A percentile compares a stretch with the other conserved stretches of the same genome.
Evolutionary conservation across 441 rosid genomes (phyloP).

Genomic region (Erysimum cheiri): DNA sequence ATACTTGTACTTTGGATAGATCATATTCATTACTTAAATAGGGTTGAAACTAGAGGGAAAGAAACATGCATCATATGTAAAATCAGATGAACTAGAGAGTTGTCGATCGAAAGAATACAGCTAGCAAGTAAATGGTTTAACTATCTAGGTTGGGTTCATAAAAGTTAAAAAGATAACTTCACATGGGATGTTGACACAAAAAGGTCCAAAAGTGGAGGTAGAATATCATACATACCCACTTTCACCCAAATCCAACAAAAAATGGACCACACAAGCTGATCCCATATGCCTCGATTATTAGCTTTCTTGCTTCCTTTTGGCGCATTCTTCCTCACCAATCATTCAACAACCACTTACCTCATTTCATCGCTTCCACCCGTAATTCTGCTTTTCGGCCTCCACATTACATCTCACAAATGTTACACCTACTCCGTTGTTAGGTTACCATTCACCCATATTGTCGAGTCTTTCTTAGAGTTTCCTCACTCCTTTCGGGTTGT

Average conservation of each 20-base stretch:
- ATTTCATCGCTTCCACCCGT: not conserved
- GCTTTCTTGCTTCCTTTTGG: constrained; percentile 34
- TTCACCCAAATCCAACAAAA: constrained; percentile 28
- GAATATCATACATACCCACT: constrained; percentile 14
- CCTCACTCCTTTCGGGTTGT: not conserved
- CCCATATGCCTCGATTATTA: constrained; percentile 16
- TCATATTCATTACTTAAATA: not conserved
- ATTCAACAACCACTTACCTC: constrained; percentile 15
- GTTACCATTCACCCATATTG: not conserved
- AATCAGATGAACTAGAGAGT: not conserved
- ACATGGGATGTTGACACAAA: constrained; percentile 55
- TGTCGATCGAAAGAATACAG: not conserved
- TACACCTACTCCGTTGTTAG: not conserved
- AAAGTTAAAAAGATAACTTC: constrained; percentile 25
- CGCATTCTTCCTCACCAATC: constrained; percentile 30
- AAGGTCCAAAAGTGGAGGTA: constrained; percentile 27
- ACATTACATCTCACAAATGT: not conserved
- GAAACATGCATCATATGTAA: not conserved
- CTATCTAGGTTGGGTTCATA: not conserved
- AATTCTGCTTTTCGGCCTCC: not conserved
- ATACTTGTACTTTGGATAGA: not conserved
- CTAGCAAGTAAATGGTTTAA: not conserved
- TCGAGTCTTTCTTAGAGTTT: not conserved
- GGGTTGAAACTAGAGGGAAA: not conserved
- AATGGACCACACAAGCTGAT: constrained; percentile 20